Evolutionary conservation across 1,284 basidiomycete genomes (phyloP), one percentile per base, ranked within the genome.

Genomic region (Xerocomus nothofagi): DNA sequence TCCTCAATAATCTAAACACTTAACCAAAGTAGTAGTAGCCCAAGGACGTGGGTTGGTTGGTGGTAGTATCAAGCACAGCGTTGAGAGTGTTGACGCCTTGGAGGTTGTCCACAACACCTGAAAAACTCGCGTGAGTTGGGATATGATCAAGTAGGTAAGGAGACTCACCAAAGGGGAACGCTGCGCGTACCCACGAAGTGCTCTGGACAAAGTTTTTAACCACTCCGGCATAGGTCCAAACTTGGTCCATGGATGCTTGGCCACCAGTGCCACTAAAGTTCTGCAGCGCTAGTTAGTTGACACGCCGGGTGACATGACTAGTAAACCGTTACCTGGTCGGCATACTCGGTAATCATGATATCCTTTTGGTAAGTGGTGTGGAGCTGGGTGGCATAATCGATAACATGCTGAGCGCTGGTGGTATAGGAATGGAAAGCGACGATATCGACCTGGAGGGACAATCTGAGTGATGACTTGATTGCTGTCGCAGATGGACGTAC

Each of bases 341-440:
- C 86, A 60, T 78, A 82, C 65, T 91, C 90, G 4, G 88, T 90
- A 41, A 88, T 68, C 74, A 74, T 77, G 47, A 92, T 68, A 5
- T 69, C 67, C 39, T 60, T 47, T 20, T 62, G 45, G 63, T 82
- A 89, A 0, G 71, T 71, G 27, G 59, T 56, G 62, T 88, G 69
- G 66, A 80, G 82, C 6, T 73, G 59, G 12, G 63, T 62, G 31
- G 85, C 64, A 61, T 82, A 84, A 4, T 54, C 44, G 39, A 81
- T 78, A 57, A 91, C 72, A 12, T 69, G 66, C 0, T 73, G 44
- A 2, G 78, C 57, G 14, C 71, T 57, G 10, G 73, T 77, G 45
- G 78, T 83, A 65, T 93, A 93, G 66, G 71, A 80, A 58, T 89
- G 88, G 44, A 80, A 38, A 46, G 78, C 77, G 4, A 81, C 38